These are phyloP conservation scores for Sclerotinia borealis DNA, from an alignment of 2,329 filamentous ascomycete genomes.

Conservation along the genomic window DNA sequence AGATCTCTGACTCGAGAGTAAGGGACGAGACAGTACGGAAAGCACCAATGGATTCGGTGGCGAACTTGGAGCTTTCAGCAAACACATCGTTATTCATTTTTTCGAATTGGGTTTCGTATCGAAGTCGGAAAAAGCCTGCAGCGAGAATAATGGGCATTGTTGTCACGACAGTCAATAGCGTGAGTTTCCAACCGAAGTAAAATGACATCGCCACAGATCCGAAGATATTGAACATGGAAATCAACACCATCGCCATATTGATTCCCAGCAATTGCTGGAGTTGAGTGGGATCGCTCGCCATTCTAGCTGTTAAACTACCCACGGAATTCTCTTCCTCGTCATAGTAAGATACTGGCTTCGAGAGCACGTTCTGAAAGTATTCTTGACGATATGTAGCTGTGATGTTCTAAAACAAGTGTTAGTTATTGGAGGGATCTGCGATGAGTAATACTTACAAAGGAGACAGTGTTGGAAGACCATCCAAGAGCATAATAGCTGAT, in stretches of 20 bases:
- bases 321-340: slow-evolving; percentile 41
- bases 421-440: not conserved
- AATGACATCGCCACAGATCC: slow-evolving; percentile 64
- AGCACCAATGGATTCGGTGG: slow-evolving; percentile 54
- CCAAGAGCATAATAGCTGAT: slow-evolving; percentile 33
- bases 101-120: slow-evolving; percentile 51
- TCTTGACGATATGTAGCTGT: slow-evolving; percentile 37
- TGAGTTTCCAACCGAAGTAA: slow-evolving; percentile 70
- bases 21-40: slow-evolving; percentile 58
- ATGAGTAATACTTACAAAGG: slow-evolving; percentile 28
- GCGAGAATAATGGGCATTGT: slow-evolving; percentile 45
- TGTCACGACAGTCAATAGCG: slow-evolving; percentile 59
- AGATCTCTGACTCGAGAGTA: slow-evolving; percentile 55
- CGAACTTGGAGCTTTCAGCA: slow-evolving; percentile 56
- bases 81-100: slow-evolving; percentile 52
- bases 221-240: slow-evolving; percentile 60
- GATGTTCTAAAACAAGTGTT: slow-evolving; percentile 25
- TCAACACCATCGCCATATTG: slow-evolving; percentile 49
- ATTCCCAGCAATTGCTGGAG: slow-evolving; percentile 44
- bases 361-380: slow-evolving; percentile 40
- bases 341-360: slow-evolving; percentile 38
- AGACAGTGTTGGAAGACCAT: slow-evolving; percentile 36
- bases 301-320: slow-evolving; percentile 41
- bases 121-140: slow-evolving; percentile 41
- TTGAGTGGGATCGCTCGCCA: slow-evolving; percentile 44